Conservation (phyloP, 2,329 filamentous ascomycete genomes). For the Colletotrichum salicis region DNA sequence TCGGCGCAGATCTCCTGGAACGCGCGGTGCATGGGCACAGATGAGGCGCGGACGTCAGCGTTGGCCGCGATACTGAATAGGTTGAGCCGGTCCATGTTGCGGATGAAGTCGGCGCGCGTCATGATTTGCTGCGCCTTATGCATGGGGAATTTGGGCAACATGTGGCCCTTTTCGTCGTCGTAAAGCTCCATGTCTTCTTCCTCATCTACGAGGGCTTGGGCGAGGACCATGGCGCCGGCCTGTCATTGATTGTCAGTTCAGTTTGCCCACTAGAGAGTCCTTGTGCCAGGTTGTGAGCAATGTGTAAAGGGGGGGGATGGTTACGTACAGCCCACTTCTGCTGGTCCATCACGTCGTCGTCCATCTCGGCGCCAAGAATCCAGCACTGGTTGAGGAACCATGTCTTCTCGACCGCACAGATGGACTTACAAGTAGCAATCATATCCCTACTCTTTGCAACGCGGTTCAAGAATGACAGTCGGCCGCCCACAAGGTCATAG, state of each 20-base stretch:
- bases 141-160: conserved; percentile 60
- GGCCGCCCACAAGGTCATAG: conserved; percentile 87
- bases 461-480: conserved; percentile 86
- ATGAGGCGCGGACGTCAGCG: conserved; percentile 90
- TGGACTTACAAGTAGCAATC: conserved; percentile 79
- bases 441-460: conserved; percentile 90
- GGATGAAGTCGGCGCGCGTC: conserved; percentile 95
- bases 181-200: conserved; percentile 65
- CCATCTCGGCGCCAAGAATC: conserved; percentile 79
- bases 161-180: conserved; percentile 31
- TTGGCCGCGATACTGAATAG: conserved; percentile 92
- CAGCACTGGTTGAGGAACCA: conserved; percentile 83
- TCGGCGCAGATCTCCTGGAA: conserved; percentile 84
- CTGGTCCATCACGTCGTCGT: conserved; percentile 98
- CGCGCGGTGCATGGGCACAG: conserved; percentile 94
- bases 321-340: conserved; percentile 88
- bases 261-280: not conserved
- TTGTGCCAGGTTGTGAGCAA: not conserved
- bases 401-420: conserved; percentile 76
- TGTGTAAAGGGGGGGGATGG: not conserved
- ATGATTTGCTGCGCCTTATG: conserved; percentile 90
- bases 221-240: conserved; percentile 93
- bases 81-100: conserved; percentile 91
- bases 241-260: conserved; percentile 45
- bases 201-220: conserved; percentile 87